phyloP scores from a whole-genome alignment of 1,139 yeast species.

The Saccharomycopsis phalli region DNA sequence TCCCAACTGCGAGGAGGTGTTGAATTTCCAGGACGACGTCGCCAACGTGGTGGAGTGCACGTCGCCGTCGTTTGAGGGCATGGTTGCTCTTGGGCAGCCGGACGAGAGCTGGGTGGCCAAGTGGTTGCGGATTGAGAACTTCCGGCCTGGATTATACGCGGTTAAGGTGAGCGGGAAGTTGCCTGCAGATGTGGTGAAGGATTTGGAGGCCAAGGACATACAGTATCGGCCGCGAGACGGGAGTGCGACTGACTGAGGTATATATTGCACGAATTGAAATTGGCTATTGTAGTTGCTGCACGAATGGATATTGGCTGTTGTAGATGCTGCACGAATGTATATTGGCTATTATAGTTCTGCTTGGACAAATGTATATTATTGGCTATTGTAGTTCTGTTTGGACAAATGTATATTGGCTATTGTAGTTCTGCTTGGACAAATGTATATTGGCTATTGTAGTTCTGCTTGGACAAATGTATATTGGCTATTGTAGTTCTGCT shows the following conservation, averaged over 20 bases:
- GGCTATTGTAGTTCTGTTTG: too few species aligned
- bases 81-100: conserved; percentile 84
- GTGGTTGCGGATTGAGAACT: conserved; percentile 90
- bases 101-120: conserved; percentile 92
- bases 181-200: conserved; percentile 76
- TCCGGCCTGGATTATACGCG: conserved; percentile 86
- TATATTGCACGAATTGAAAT: not conserved
- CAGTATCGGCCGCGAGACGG: conserved; percentile 96
- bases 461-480: too few species aligned
- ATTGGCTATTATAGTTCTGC: not conserved
- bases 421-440: too few species aligned
- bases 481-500: too few species aligned
- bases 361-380: too few species aligned
- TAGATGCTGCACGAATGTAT: not conserved
- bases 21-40: conserved; percentile 72
- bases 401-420: too few species aligned
- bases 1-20: conserved; percentile 92
- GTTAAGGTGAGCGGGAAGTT: conserved; percentile 87
- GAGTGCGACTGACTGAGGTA: conserved; percentile 65
- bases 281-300: not conserved
- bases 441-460: too few species aligned
- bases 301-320: not conserved
- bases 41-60: conserved; percentile 85
- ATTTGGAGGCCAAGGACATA: conserved; percentile 63
- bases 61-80: conserved; percentile 93